phyloP scores from a whole-genome alignment of 306 rosid genomes.

The Sophora flavescens region DNA sequence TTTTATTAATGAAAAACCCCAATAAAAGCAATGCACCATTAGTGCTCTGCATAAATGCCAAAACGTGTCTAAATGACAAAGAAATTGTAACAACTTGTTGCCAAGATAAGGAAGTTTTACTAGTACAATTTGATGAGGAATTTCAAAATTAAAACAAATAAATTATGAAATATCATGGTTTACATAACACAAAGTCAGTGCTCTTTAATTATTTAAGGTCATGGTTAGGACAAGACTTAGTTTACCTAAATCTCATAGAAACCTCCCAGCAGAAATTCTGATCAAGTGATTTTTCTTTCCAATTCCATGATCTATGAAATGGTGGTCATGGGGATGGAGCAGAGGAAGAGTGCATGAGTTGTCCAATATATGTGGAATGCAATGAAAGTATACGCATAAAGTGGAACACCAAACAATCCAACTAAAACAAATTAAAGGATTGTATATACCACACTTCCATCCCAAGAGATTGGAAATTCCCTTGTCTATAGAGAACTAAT shows the following conservation, averaged over 20 bases:
- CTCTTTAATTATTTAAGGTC: too few species aligned
- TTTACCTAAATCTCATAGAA: conserved; percentile 48
- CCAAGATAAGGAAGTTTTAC: conserved; percentile 49
- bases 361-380: conserved; percentile 30
- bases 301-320: conserved; percentile 45
- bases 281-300: conserved; percentile 48
- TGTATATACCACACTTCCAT: neutral
- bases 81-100: conserved; percentile 55
- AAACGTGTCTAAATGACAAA: conserved; percentile 27
- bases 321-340: neutral
- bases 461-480: conserved; percentile 23
- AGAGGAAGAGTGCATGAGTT: conserved; percentile 27
- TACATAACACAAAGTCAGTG: neutral
- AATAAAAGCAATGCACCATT: conserved; percentile 7
- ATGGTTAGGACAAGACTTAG: neutral
- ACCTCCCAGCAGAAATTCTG: conserved; percentile 45
- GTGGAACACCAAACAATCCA: neutral
- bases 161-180: conserved; percentile 7
- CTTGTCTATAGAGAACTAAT: conserved; percentile 45
- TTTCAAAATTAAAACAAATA: conserved; percentile 44
- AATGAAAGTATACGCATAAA: neutral
- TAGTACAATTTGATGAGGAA: conserved; percentile 35
- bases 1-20: too few species aligned
- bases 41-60: neutral
- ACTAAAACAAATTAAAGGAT: neutral